These are phyloP conservation scores for Beauveria bassiana DNA, from an alignment of 2,329 filamentous ascomycete genomes.

Conservation along the genomic window DNA sequence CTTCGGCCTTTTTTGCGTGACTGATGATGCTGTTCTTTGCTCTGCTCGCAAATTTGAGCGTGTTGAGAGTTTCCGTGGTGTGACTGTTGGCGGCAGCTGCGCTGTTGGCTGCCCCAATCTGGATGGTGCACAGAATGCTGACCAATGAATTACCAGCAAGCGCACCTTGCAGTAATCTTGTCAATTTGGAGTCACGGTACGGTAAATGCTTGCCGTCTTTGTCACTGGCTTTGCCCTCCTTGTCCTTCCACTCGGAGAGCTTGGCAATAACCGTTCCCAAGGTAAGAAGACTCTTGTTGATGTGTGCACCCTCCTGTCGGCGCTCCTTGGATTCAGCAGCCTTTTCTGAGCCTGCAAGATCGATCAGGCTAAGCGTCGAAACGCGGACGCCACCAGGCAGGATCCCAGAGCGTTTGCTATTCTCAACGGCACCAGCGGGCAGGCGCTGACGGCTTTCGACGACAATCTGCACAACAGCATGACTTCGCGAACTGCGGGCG, in stretches of 20 bases:
- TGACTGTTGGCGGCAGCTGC: slow-evolving; percentile 65
- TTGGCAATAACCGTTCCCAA: slow-evolving; percentile 91
- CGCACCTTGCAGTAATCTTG: slow-evolving; percentile 82
- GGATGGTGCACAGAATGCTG: slow-evolving; percentile 94
- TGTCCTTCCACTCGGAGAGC: slow-evolving; percentile 84
- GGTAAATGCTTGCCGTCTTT: slow-evolving; percentile 89
- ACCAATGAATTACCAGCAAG: slow-evolving; percentile 90
- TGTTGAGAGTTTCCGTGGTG: slow-evolving; percentile 85
- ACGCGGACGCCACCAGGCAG: slow-evolving; percentile 86
- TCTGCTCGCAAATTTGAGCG: slow-evolving; percentile 89
- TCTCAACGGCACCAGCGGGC: slow-evolving; percentile 42
- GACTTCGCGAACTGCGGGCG: slow-evolving; percentile 89
- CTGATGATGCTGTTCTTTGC: slow-evolving; percentile 98
- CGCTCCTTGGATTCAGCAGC: slow-evolving; percentile 93
- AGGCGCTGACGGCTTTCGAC: slow-evolving; percentile 90
- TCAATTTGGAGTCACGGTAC: slow-evolving; percentile 96
- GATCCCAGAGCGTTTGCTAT: slow-evolving; percentile 61
- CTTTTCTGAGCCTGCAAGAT: slow-evolving; percentile 92
- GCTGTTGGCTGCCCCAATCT: slow-evolving; percentile 71
- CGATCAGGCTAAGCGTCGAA: slow-evolving; percentile 89
- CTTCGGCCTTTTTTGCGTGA: slow-evolving; percentile 90
- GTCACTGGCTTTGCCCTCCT: slow-evolving; percentile 62
- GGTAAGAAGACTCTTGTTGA: slow-evolving; percentile 95
- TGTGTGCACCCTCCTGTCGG: slow-evolving; percentile 89
- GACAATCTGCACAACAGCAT: slow-evolving; percentile 96